Evolutionary conservation across 2,329 filamentous ascomycete species (phyloP).

Genomic region (Rachicladosporium sp.): DNA sequence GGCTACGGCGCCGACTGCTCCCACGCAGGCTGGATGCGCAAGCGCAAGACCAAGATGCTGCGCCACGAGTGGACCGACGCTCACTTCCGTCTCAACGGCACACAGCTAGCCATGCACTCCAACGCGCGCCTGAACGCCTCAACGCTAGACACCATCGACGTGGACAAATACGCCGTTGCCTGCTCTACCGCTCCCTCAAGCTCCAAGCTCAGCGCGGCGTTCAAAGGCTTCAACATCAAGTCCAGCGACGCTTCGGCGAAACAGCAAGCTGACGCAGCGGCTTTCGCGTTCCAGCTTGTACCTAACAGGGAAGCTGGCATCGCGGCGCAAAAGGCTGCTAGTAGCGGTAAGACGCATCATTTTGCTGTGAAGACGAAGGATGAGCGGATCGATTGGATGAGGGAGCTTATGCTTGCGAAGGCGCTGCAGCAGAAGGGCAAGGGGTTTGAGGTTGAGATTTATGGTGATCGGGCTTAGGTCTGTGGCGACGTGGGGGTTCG

Average conservation of each 20-base stretch:
- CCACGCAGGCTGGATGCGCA: slow-evolving; percentile 73
- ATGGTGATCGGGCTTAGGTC: slow-evolving; percentile 37
- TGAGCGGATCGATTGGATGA: slow-evolving; percentile 95
- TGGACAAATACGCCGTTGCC: slow-evolving; percentile 78
- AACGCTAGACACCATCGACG: slow-evolving; percentile 68
- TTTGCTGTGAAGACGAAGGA: slow-evolving; percentile 81
- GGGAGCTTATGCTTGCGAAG: slow-evolving; percentile 83
- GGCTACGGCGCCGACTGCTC: slow-evolving; percentile 23
- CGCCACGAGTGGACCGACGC: slow-evolving; percentile 90
- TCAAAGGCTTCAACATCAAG: slow-evolving; percentile 62
- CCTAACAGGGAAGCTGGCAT: slow-evolving; percentile 42
- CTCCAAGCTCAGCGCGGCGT: slow-evolving; percentile 74
- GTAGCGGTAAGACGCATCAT: slow-evolving; percentile 68
- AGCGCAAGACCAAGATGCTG: slow-evolving; percentile 77
- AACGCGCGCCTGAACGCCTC: slow-evolving; percentile 43
- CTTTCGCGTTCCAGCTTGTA: slow-evolving; percentile 77
- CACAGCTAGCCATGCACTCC: slow-evolving; percentile 53
- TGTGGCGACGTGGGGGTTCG: too few relatives aligned
- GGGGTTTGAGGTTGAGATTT: slow-evolving; percentile 71
- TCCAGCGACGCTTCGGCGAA: slow-evolving; percentile 36
- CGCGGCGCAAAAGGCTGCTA: slow-evolving; percentile 31
- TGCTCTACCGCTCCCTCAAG: slow-evolving; percentile 65
- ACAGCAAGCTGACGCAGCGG: slow-evolving; percentile 33
- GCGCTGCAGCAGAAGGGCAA: slow-evolving; percentile 73
- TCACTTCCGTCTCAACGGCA: slow-evolving; percentile 68